These are phyloP conservation scores for Bruguiera gymnorhiza DNA, from an alignment of 345 rosid species.

Conservation along the genomic window DNA sequence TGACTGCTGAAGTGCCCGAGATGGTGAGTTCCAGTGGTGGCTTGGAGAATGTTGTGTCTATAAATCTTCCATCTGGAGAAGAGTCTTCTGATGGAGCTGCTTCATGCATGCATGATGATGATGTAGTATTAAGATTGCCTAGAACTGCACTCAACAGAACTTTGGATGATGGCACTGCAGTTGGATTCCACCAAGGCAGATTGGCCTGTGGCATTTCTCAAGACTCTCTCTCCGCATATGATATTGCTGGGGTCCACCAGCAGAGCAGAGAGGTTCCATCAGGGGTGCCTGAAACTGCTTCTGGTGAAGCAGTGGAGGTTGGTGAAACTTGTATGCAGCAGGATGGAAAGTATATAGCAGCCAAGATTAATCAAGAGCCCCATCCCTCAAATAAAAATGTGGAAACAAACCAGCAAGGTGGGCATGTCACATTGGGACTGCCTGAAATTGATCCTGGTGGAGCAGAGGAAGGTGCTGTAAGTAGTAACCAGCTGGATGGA, in stretches of 20 bases:
- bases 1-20: constrained; percentile 13
- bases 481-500: constrained; percentile 12
- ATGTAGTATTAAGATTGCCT: constrained; percentile 5
- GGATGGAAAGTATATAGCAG: background rate
- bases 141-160: constrained; percentile 7
- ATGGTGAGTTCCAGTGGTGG: constrained; percentile 7
- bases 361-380: background rate
- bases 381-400: background rate
- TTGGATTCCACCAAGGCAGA: background rate
- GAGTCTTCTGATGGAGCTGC: background rate
- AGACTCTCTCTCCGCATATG: background rate
- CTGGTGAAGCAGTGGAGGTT: constrained; percentile 13
- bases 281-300: constrained; percentile 18
- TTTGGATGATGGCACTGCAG: background rate
- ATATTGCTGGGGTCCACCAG: background rate
- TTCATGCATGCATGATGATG: background rate
- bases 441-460: constrained; percentile 21
- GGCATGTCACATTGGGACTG: constrained; percentile 21
- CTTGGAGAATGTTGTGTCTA: constrained; percentile 17
- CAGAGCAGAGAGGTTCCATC: constrained; percentile 30
- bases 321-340: background rate
- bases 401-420: constrained; percentile 13
- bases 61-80: constrained; percentile 11
- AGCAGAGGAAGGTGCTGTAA: constrained; percentile 15
- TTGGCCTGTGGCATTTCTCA: background rate